Base-by-base conservation (phyloP, 2,329 filamentous ascomycete genomes). In the Purpureocillium lavendulum region DNA sequence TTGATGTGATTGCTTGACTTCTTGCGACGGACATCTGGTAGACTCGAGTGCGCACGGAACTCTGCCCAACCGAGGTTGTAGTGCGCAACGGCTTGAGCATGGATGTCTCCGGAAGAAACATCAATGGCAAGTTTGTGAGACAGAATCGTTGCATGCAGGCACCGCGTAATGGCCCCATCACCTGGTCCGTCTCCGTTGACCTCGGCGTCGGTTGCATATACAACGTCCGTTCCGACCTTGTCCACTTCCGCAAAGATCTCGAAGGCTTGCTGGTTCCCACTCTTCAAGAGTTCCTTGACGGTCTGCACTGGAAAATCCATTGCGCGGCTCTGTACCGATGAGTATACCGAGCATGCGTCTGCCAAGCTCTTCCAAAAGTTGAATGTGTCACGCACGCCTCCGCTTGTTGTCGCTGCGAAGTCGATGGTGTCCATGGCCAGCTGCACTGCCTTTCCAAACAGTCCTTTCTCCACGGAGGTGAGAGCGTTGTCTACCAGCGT, bases 31-130 rank as follows among this genome's bases (percentile, higher is more conserved):
- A 61, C 55, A 2, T 58, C 57, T 29, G 72, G 73, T 15, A 87
- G 67, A 53, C 79, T 86, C 10, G 70, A 66, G 54, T 94, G 86
- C 1, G 88, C 85, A 33, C 83, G 77, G 56, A 92, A 80, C 58
- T 98, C 92, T 1, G 87, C 85, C 86, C 89, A 97, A 32, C 92
- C 92, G 14, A 98, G 69, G 53, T 98, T 98, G 62, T 95, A 98
- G 73, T 90, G 92, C 0, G 89, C 87, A n/a, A 97, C 86, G 2
- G 92, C 87, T 61, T 94, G 89, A 4, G 90, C 89, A 57, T 96
- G 86, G 7, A 77, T 58, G 54, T 98, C 89, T 42, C 80, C 69
- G 1, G 79, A 67, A 13, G 82, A 83, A 30, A 80, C 75, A 49
- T 84, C 67, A 12, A 97, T 80, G 7, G 88, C 88, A 46, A 86